Percentiles rank a stretch among this genome's conserved stretches.
phyloP scores from a whole-genome alignment of 2,329 filamentous ascomycete genomes.

The Penicillium corylophilum region DNA sequence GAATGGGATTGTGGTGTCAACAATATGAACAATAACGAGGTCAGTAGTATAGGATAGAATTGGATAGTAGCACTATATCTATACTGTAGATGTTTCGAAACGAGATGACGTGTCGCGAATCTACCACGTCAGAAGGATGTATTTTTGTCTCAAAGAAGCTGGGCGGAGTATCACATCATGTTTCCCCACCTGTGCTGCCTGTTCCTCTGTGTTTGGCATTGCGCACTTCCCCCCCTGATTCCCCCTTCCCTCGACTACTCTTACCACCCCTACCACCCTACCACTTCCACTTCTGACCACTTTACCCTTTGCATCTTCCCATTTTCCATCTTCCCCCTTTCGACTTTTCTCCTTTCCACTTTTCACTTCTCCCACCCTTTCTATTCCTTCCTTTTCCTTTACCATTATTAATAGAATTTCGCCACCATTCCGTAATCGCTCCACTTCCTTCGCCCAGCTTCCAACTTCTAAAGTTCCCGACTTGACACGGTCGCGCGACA shows the following conservation, averaged over 20 bases:
- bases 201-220: not conserved
- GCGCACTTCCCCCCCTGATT: conserved; percentile 2
- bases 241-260: not conserved
- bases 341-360: not conserved
- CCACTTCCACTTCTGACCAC: no score
- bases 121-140: not conserved
- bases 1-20: not conserved
- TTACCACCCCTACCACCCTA: no score
- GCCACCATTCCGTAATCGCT: conserved; percentile 21
- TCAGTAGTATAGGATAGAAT: no score
- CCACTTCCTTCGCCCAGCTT: conserved; percentile 1
- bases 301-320: no score
- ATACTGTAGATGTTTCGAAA: not conserved
- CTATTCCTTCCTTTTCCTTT: conserved; percentile 1
- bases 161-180: conserved; percentile 1
- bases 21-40: no score
- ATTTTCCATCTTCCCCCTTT: not conserved
- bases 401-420: conserved; percentile 23
- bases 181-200: not conserved
- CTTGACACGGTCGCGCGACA: conserved; percentile 25
- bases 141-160: not conserved
- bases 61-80: no score
- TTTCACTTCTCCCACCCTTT: not conserved
- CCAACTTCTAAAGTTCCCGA: not conserved
- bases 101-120: conserved; percentile 13